Conservation (phyloP, 352 stramenopile species). For the Blastocystis sp. region DNA sequence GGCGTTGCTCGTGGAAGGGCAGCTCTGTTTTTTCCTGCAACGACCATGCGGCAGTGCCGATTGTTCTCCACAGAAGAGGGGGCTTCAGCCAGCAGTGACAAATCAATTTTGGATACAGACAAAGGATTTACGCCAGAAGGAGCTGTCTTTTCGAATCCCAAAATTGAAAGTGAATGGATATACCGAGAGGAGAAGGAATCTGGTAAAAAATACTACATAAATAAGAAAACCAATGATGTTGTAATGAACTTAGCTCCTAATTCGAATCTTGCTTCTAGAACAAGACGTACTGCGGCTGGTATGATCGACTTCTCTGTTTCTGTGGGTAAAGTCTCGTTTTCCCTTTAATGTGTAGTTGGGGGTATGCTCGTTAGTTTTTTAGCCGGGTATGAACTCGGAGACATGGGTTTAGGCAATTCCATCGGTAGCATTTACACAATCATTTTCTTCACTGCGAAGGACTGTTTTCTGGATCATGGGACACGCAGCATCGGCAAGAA, state of each 20-base stretch:
- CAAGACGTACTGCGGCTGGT: background rate
- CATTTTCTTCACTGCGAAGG: conserved; percentile 21
- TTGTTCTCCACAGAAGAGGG: background rate
- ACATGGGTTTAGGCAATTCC: background rate
- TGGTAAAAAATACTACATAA: background rate
- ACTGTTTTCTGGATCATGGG: background rate
- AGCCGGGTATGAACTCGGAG: conserved; percentile 2
- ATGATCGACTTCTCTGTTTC: background rate
- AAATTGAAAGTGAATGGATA: conserved; percentile 14
- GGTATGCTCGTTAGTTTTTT: background rate
- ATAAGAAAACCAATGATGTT: conserved; percentile 16
- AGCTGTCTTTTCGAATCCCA: conserved; percentile 20
- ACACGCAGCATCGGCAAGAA: conserved; percentile 33
- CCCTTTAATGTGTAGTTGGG: background rate
- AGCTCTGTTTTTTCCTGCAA: background rate
- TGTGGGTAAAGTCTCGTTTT: background rate
- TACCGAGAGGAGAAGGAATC: conserved; percentile 33
- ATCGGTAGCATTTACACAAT: background rate
- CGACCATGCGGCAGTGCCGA: background rate
- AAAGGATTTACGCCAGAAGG: conserved; percentile 10
- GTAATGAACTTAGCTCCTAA: background rate
- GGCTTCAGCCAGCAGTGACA: background rate
- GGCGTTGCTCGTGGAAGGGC: background rate
- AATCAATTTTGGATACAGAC: background rate
- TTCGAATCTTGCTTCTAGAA: background rate